Evolutionary conservation across 1,139 yeast species (phyloP), one percentile per base, ranked within the genome.

Genomic region (Meyerozyma sp.): DNA sequence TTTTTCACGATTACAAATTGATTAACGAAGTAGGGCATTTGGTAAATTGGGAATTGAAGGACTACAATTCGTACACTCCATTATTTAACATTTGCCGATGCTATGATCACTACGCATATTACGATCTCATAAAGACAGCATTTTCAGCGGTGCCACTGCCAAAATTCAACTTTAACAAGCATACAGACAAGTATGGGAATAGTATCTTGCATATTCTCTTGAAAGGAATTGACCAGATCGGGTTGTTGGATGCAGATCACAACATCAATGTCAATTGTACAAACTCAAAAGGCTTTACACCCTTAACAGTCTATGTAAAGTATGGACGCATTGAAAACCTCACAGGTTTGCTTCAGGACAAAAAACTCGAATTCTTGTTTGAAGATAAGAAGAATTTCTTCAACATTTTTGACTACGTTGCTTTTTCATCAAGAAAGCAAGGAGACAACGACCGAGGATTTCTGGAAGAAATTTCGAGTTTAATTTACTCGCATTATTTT

Each of bases 61-160:
- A 93, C 55, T 49, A 55, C 16, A 80, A 77, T 48, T 81, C 83
- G 0, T 89, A 87, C 50, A 88, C 98, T 0, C 96, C 98, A 0
- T 64, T 91, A 11, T 82, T 86, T 60, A 77, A 88, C 6, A 62
- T 88, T 5, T 81, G 89, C 52, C 68, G 96, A 41, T 82, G 93
- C 49, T 91, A 91, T 61, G 97, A 91, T 57, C 93, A 87, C 52
- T 65, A 77, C 0, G 62, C 79, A 25, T 91, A 91, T 57, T 60
- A 68, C 1, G 59, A 58, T 2, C 61, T 90, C 53, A 62, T 88
- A 3, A 49, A 56, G 11, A 59, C 57, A 3, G 79, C 82, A 0
- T 74, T 85, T 44, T 51, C 59, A 1, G 68, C 76, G 28, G 79
- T 77, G 1, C 63, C 63, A 23, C 39, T 56, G 8, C 73, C 43